Base-by-base conservation (phyloP, 2,329 filamentous ascomycete species). In the Hawksworthiomyces lignivorus region DNA sequence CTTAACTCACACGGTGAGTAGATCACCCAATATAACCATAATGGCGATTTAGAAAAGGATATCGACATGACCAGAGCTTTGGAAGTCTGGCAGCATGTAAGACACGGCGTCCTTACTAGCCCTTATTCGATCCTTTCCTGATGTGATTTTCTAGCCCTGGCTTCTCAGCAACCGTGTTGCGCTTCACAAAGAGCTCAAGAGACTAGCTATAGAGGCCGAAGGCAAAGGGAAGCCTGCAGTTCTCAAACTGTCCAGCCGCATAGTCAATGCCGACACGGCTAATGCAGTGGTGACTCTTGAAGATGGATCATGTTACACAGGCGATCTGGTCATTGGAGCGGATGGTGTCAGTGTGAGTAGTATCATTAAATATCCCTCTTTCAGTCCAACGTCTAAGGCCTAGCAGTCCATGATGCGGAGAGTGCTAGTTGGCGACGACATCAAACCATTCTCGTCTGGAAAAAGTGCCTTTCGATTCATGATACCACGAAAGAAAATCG, bases 381-480 rank as follows among this genome's bases (percentile, higher is more conserved):
- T n/a, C n/a, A n/a, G n/a, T n/a, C n/a, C n/a, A n/a, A n/a, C n/a
- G n/a, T n/a, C n/a, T n/a, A n/a, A n/a, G n/a, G n/a, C n/a, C n/a
- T n/a, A 34, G n/a, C 30, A 55, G 31, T 56, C 62, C 0, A 57
- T 54, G 5, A 54, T 62, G 19, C 49, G 55, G n/a, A 31, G 39
- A 19, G 45, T 40, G 11, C 50, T 57, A 36, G 31, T 43, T 3
- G 50, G 58, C 12, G 47, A 36, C 31, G 14, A 38, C 17, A 39
- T 39, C 10, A 26, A 12, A 5, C 32, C 44, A 5, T 43, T 41
- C 27, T 32, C 45, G 1, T 69, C 67, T 4, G 75, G 74, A 3
- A 75, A 76, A 52, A 73, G 68, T 32, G 73, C 74, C 1, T 80
- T 76, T 52, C 64, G 75, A 7, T 80, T 77, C 55, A 53, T 77